These are phyloP conservation scores for Pestalotiopsis sp. DNA, from an alignment of 2,329 filamentous ascomycete species.

Conservation along the genomic window DNA sequence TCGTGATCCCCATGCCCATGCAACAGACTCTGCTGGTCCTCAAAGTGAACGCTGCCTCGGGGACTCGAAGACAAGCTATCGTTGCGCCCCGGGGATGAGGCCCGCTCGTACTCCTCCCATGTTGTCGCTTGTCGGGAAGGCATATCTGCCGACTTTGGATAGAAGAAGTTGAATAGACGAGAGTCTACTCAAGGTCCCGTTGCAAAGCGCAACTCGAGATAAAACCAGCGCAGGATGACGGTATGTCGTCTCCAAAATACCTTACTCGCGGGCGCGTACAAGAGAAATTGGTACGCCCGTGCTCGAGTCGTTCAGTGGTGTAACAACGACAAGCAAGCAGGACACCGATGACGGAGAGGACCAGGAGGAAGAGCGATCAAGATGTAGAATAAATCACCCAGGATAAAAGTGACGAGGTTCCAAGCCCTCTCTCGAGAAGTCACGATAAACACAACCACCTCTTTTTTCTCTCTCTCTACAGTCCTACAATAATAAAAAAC, in stretches of 20 bases:
- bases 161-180: not conserved
- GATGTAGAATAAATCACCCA: not conserved
- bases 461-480: not conserved
- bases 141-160: slow-evolving; percentile 18
- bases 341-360: not conserved
- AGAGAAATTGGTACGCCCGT: not conserved
- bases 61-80: slow-evolving; percentile 43
- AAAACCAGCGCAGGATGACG: not conserved
- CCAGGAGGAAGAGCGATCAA: not conserved
- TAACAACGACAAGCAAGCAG: not conserved
- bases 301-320: not conserved
- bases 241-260: not conserved
- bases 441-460: not conserved
- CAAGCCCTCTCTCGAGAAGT: not conserved
- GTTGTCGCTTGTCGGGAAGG: slow-evolving; percentile 29
- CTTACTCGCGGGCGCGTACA: not conserved
- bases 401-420: not conserved
- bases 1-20: slow-evolving; percentile 39
- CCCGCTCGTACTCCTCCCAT: slow-evolving; percentile 51
- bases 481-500: not conserved
- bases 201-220: not conserved
- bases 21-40: slow-evolving; percentile 46
- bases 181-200: not conserved
- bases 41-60: slow-evolving; percentile 43
- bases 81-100: slow-evolving; percentile 39